A percentile compares a stretch with the other conserved stretches of the same genome.
Evolutionary conservation across 192 early-diverging fungal species (phyloP).

Genomic region (Backusella tarrabulga): DNA sequence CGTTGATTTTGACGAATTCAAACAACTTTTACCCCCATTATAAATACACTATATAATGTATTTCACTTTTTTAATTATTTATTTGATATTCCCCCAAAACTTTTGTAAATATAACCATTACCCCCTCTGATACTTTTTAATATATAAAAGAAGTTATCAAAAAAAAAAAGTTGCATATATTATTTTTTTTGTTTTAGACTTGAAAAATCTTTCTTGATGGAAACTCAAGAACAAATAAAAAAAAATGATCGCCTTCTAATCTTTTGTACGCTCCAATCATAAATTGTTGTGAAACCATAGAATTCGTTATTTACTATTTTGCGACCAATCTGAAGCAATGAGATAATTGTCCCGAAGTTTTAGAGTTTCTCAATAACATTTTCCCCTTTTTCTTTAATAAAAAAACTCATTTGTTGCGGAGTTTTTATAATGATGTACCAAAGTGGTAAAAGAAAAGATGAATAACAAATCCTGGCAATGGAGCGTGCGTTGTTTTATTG

Average conservation of each 20-base stretch:
- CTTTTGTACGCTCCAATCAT: not conserved
- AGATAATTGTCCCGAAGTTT: not conserved
- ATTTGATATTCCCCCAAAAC: not conserved
- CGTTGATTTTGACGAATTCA: slow-evolving; percentile 35
- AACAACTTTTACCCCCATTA: slow-evolving; percentile 20
- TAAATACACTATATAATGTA: not conserved
- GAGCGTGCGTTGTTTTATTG: not conserved
- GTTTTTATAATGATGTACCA: not conserved
- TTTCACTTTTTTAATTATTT: not conserved
- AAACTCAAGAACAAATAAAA: not conserved
- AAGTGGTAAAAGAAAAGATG: not conserved
- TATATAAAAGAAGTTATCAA: not conserved
- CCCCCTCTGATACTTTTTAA: not conserved
- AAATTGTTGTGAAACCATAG: not conserved
- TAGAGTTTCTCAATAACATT: not conserved
- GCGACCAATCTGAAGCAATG: not conserved
- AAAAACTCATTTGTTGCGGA: not conserved
- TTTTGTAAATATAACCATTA: slow-evolving; percentile 4
- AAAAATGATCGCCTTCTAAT: not conserved
- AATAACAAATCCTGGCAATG: not conserved
- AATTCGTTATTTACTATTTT: not conserved
- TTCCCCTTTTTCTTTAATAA: not conserved
- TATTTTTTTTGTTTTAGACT: not conserved
- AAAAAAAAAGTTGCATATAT: not conserved
- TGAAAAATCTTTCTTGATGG: not conserved